A percentile compares a stretch with the other conserved stretches of the same genome.
Evolutionary conservation across 768 basidiomycete species (phyloP).

Genomic region (Tremella mesenterica): DNA sequence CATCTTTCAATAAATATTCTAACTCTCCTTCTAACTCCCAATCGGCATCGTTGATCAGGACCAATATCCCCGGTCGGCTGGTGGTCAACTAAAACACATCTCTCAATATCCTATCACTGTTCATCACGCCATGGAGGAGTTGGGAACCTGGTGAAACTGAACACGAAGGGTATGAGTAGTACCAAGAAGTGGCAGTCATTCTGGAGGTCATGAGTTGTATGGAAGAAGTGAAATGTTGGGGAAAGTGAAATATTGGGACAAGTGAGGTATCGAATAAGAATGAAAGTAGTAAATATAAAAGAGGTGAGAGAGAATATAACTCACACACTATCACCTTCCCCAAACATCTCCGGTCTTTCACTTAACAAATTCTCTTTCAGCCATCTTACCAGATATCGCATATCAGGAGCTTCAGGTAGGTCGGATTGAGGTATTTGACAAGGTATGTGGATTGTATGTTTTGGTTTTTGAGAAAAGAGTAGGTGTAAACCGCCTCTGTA

Average conservation of each 20-base stretch:
- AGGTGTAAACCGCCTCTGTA: conserved; percentile 41
- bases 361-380: conserved; percentile 68
- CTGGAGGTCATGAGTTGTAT: too few relatives aligned
- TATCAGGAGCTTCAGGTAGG: conserved; percentile 49
- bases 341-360: conserved; percentile 80
- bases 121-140: too few relatives aligned
- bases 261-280: too few relatives aligned
- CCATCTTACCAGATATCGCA: conserved; percentile 69
- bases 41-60: conserved; percentile 92
- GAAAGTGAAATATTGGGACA: too few relatives aligned
- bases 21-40: conserved; percentile 97
- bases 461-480: conserved; percentile 37
- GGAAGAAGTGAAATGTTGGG: too few relatives aligned
- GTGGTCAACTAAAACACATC: not conserved
- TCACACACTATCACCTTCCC: conserved; percentile 78
- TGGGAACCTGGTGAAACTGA: too few relatives aligned
- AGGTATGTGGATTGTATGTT: conserved; percentile 34
- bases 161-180: conserved; percentile 35
- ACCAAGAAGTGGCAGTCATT: too few relatives aligned
- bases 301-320: too few relatives aligned
- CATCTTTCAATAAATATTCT: conserved; percentile 63
- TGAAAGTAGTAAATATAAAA: too few relatives aligned
- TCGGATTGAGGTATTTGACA: conserved; percentile 5
- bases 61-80: conserved; percentile 92
- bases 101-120: not conserved